Evolutionary conservation across 257 asterid genomes (phyloP).

Genomic region (Galeopsis tetrahit): DNA sequence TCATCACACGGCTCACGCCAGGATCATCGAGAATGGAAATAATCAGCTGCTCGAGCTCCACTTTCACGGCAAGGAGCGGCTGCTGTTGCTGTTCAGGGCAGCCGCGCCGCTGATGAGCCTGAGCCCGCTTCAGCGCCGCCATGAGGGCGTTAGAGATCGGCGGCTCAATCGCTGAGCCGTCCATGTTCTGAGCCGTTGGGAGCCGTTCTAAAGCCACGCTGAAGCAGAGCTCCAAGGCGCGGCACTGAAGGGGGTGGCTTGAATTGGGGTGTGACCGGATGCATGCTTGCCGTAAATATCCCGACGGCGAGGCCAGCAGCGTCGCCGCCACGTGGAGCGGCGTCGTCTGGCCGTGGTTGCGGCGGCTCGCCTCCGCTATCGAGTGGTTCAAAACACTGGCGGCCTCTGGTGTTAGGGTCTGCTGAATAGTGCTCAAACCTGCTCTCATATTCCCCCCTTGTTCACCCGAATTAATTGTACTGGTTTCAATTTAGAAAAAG

Average conservation of each 20-base stretch:
- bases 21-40: conserved; percentile 90
- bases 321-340: conserved; percentile 98
- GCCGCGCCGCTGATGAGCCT: conserved; percentile 86
- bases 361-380: conserved; percentile 78
- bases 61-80: conserved; percentile 83
- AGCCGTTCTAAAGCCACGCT: conserved; percentile 88
- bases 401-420: conserved; percentile 88
- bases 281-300: conserved; percentile 81
- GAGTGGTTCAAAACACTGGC: conserved; percentile 78
- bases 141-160: conserved; percentile 59
- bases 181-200: conserved; percentile 63
- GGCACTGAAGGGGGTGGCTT: conserved; percentile 93
- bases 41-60: conserved; percentile 81
- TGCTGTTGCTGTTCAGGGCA: conserved; percentile 96
- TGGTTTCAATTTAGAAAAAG: background rate
- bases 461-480: background rate
- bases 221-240: conserved; percentile 90
- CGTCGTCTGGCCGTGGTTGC: conserved; percentile 93
- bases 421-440: conserved; percentile 81
- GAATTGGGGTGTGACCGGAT: conserved; percentile 93
- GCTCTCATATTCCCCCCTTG: conserved; percentile 67
- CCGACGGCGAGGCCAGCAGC: conserved; percentile 76
- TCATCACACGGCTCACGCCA: conserved; percentile 84
- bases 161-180: conserved; percentile 64
- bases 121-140: conserved; percentile 91